These are phyloP conservation scores for Kurtzmaniella quercitrusa DNA, from an alignment of 1,139 yeast genomes.

Conservation along the genomic window DNA sequence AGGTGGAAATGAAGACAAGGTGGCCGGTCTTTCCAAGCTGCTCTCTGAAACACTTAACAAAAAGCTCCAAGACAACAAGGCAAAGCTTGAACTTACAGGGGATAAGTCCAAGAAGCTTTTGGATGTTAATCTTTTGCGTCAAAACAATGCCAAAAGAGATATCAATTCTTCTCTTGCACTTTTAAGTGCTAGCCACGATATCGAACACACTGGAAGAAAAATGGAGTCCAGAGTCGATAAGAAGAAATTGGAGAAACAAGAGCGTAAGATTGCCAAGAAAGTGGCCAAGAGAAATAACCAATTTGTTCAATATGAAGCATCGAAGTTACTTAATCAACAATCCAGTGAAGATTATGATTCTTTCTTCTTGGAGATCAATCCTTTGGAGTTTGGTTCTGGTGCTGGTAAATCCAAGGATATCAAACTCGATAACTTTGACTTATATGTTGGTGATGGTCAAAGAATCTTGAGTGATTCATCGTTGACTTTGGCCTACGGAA, in stretches of 20 bases:
- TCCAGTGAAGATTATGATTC: constrained; percentile 79
- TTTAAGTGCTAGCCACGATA: constrained; percentile 72
- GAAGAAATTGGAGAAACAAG: constrained; percentile 95
- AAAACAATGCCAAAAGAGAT: constrained; percentile 64
- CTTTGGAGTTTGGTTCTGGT: constrained; percentile 83
- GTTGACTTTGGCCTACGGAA: constrained; percentile 83
- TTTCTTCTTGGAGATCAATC: constrained; percentile 91
- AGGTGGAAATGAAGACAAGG: constrained; percentile 65
- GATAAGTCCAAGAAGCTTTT: constrained; percentile 78
- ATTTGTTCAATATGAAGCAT: constrained; percentile 89
- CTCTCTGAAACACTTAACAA: constrained; percentile 47
- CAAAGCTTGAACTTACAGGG: constrained; percentile 64
- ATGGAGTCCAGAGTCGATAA: constrained; percentile 93
- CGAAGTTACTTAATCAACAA: constrained; percentile 69
- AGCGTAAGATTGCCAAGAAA: constrained; percentile 92
- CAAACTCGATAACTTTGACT: constrained; percentile 86
- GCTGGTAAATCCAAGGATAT: constrained; percentile 96
- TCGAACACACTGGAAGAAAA: constrained; percentile 87
- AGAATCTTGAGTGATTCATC: constrained; percentile 88
- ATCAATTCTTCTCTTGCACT: constrained; percentile 67
- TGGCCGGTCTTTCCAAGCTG: constrained; percentile 42
- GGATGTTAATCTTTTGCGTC: constrained; percentile 59
- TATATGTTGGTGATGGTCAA: constrained; percentile 93
- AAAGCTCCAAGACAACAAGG: constrained; percentile 64
- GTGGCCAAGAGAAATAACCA: constrained; percentile 90